Base-by-base conservation (phyloP, 2,329 filamentous ascomycete species). In the Metarhizium album region DNA sequence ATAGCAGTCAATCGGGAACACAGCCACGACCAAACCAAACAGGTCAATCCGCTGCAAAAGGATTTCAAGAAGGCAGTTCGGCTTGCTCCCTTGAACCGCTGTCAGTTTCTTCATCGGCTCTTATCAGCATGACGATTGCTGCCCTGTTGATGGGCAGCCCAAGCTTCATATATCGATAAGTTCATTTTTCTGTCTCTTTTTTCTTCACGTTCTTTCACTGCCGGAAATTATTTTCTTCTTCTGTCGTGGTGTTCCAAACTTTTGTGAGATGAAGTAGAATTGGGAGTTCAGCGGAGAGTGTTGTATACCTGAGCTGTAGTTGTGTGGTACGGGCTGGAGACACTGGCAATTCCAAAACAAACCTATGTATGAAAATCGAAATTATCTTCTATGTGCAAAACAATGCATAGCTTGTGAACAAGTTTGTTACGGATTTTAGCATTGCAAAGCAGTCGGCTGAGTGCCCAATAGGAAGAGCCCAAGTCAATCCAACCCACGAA, bases 21-120 rank as follows among this genome's bases (percentile, higher is more conserved):
- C 52, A 50, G 11, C 53, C 59, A 2, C 51, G 57, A 29, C 50
- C 57, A 20, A 51, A 8, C 27, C 51, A 57, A 11, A 55, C 57
- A 35, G 56, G 52, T 20, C 50, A 63, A n/a, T 58, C 54, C 40
- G 63, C 65, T 24, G 57, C 64, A n/a, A 58, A 61, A 18, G 67
- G 67, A 24, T 38, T 38, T 38, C 7, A 64, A 68, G 48, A 65
- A 66, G 43, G 46, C 55, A 5, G 48, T 46, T 16, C 8, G 38
- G 46, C 29, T 18, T 24, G 14, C 23, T 42, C 50, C 8, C 49
- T 52, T 11, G 48, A 7, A 6, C 22, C 35, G 24, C 53, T 54
- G 18, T 54, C 56, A 23, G 52, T 54, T 40, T 45, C 55, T 9
- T 50, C 52, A 23, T 46, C 59, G 40, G 47, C 49, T 23, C 47